phyloP scores from a whole-genome alignment of 306 rosid genomes.

The Purshia tridentata region DNA sequence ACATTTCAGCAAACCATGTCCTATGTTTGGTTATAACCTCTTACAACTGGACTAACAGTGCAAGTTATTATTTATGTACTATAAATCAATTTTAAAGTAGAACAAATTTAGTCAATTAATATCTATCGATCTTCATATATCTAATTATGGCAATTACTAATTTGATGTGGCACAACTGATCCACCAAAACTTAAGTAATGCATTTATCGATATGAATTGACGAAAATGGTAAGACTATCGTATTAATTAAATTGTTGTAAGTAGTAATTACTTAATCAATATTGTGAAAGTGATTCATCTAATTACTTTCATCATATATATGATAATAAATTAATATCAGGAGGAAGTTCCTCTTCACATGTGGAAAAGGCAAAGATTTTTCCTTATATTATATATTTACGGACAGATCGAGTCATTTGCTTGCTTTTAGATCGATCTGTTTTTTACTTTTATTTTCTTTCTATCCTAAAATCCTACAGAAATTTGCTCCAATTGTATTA shows the following conservation, averaged over 20 bases:
- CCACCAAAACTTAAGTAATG: no score
- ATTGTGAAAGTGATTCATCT: not conserved
- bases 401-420: not conserved
- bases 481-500: not conserved
- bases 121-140: no score
- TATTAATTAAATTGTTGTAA: not conserved
- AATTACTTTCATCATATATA: not conserved
- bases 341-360: not conserved
- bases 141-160: no score
- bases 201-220: not conserved
- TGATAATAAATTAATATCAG: no score
- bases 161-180: no score
- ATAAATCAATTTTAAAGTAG: no score
- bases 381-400: not conserved
- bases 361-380: not conserved
- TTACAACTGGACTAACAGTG: no score
- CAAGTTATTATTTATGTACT: no score
- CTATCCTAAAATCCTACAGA: not conserved
- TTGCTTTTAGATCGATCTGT: not conserved
- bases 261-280: not conserved
- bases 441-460: not conserved
- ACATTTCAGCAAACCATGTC: no score
- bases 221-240: not conserved
- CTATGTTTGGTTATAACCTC: no score
- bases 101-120: no score